Evolutionary conservation across 208 protist species (phyloP), one percentile per base, ranked within the genome.

Genomic region (Angomonas desouzai): DNA sequence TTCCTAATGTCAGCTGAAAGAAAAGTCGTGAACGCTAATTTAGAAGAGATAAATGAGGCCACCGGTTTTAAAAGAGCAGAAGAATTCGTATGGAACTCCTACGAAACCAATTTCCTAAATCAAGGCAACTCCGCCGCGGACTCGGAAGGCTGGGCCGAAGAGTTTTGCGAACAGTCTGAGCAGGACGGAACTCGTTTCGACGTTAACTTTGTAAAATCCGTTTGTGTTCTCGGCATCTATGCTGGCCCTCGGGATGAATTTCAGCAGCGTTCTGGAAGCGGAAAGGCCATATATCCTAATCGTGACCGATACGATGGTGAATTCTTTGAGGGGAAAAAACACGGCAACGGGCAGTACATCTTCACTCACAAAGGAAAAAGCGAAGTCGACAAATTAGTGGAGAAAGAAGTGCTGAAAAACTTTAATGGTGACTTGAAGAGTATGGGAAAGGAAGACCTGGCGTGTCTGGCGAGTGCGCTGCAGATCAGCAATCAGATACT

Each of bases 241-340:
- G 87, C 91, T 47, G 91, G 91, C 18, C 79, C 74, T 1, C 81
- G 91, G 16, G 91, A 96, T 62, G 87, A 96, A 73, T 96, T 94
- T 61, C 79, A 93, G 69, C 87, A 96, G 76, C 83, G 91, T 43
- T 92, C 79, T 11, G 91, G 91, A 1, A 83, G 71, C 62, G 87
- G 85, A 30, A 94, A 91, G 51, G 83, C 91, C 4, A 77, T 92
- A 20, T 96, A 94, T 55, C 66, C 83, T 1, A 89, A 89, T 43
- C 79, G 87, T 32, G 91, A 96, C 62, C 78, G 76, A 13, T 96
- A 94, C 70, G 91, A 96, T 16, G 91, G 91, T 11, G 83, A 94
- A 60, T 96, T 92, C 61, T 94, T 92, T 48, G 85, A 92, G 57
- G 91, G 84, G 9, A 92, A 96, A 55, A 92, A 92, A 64, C 83